These are phyloP conservation scores for Agaricus bisporus DNA, from an alignment of 768 basidiomycete genomes.

Conservation along the genomic window DNA sequence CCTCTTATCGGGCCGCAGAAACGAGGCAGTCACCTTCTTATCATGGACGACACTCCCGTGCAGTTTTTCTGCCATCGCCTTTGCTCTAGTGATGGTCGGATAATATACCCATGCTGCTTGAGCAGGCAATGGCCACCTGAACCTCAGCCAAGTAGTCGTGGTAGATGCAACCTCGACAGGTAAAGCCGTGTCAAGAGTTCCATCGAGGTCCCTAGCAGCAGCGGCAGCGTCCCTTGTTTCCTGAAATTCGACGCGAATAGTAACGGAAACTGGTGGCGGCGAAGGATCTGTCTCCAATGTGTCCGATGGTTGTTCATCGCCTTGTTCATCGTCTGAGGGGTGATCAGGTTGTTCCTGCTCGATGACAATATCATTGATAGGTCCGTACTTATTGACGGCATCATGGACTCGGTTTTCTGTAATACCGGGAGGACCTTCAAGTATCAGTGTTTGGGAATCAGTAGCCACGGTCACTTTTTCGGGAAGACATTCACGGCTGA, in stretches of 20 bases:
- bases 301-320: neutral
- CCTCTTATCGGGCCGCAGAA: slow-evolving; percentile 25
- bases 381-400: slow-evolving; percentile 2
- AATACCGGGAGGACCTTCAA: slow-evolving; percentile 1
- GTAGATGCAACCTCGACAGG: neutral
- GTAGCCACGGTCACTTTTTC: slow-evolving; percentile 27
- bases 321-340: neutral
- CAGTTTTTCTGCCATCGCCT: slow-evolving; percentile 32
- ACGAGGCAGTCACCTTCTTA: slow-evolving; percentile 32
- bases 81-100: slow-evolving; percentile 33
- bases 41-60: slow-evolving; percentile 32
- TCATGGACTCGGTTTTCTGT: slow-evolving; percentile 8
- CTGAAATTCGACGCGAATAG: slow-evolving; percentile 7
- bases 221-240: slow-evolving; percentile 5
- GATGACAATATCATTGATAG: slow-evolving; percentile 8
- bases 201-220: neutral
- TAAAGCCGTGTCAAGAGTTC: slow-evolving; percentile 1
- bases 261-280: neutral
- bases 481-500: slow-evolving; percentile 27
- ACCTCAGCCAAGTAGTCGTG: slow-evolving; percentile 21
- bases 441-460: slow-evolving; percentile 21
- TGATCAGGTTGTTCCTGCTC: neutral
- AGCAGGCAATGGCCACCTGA: slow-evolving; percentile 40
- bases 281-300: neutral
- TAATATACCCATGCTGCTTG: slow-evolving; percentile 43